phyloP scores from a whole-genome alignment of 2,329 filamentous ascomycete genomes.

The Calonectria pseudoturangicola region DNA sequence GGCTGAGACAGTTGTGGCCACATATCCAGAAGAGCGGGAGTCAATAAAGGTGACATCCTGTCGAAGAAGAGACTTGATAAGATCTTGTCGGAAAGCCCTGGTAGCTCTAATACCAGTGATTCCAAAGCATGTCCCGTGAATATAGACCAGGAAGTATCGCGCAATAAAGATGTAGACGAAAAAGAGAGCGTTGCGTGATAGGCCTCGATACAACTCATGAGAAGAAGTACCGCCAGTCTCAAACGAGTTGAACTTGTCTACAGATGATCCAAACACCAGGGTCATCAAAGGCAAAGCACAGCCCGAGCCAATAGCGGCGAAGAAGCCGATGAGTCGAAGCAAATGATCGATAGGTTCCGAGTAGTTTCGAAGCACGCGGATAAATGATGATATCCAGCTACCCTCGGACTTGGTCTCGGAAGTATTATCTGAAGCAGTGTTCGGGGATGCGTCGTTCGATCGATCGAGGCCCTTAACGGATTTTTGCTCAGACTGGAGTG shows the following conservation, averaged over 20 bases:
- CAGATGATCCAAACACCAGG: neutral
- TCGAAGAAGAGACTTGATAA: neutral
- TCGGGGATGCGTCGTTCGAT: neutral
- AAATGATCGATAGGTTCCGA: neutral
- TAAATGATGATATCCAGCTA: neutral
- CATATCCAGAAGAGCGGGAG: neutral
- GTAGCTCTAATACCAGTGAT: neutral
- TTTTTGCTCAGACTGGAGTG: neutral
- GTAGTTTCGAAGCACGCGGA: neutral
- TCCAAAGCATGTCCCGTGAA: neutral
- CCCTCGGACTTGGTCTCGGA: neutral
- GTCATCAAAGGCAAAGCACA: neutral
- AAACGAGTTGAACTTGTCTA: constrained; percentile 8
- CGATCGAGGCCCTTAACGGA: neutral
- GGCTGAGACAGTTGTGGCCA: constrained; percentile 9
- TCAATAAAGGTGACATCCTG: neutral
- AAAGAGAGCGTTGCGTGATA: neutral
- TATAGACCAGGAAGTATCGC: neutral
- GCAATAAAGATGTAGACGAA: neutral
- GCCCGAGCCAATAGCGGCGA: neutral
- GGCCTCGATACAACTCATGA: neutral
- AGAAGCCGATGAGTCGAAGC: neutral
- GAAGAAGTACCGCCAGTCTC: neutral
- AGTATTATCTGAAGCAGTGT: neutral
- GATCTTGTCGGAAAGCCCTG: neutral